A percentile compares a stretch with the other conserved stretches of the same genome.
These are phyloP conservation scores for Colletotrichum noveboracense DNA, from an alignment of 2,329 filamentous ascomycete genomes.

Conservation along the genomic window DNA sequence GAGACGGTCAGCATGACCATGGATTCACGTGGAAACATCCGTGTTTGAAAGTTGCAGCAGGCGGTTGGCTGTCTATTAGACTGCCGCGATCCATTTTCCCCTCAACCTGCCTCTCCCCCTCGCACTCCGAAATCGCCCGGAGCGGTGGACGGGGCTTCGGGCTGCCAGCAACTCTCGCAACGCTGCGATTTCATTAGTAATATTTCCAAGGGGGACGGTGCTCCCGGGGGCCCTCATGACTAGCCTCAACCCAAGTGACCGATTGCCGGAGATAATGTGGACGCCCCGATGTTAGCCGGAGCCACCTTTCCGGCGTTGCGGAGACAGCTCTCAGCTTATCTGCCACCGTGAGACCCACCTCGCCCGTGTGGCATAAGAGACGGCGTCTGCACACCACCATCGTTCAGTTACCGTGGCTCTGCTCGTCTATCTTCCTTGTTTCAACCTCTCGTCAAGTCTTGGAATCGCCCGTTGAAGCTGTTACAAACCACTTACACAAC, in stretches of 20 bases:
- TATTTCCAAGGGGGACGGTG: not conserved
- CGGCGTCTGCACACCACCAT: not conserved
- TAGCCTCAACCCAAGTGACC: not conserved
- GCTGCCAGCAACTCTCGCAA: not conserved
- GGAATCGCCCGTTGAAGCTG: not conserved
- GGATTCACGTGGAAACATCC: not conserved
- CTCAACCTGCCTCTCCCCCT: not conserved
- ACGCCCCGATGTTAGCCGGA: slow-evolving; percentile 11
- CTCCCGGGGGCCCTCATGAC: not conserved
- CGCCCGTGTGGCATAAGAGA: not conserved
- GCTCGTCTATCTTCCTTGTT: not conserved
- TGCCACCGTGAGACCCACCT: not conserved
- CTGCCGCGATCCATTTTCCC: not conserved
- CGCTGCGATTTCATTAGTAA: not conserved
- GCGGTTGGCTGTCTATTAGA: not conserved
- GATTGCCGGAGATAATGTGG: slow-evolving; percentile 4
- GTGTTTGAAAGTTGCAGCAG: not conserved
- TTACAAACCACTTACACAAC: not conserved
- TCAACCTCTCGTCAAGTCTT: not conserved
- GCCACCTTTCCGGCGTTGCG: not conserved
- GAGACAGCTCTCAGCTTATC: not conserved
- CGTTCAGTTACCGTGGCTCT: not conserved
- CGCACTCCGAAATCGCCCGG: not conserved
- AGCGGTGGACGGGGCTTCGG: not conserved
- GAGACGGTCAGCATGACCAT: not conserved